Evolutionary conservation across 2,329 filamentous ascomycete species (phyloP).

Genomic region (Pestalotiopsis sp.): DNA sequence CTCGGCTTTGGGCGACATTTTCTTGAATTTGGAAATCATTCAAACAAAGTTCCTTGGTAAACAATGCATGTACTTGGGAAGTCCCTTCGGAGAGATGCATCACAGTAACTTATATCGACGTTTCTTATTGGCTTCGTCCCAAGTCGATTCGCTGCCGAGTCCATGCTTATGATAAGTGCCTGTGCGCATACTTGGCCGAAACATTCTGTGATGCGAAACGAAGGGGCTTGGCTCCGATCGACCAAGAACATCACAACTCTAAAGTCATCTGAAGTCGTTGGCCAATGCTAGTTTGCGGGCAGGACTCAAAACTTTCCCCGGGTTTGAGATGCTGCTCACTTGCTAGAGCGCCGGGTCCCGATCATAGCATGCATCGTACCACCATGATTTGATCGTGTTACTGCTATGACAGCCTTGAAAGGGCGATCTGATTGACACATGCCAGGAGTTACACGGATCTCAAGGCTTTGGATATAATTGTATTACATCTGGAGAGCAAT

Average conservation of each 20-base stretch:
- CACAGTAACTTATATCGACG: neutral
- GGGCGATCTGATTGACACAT: too few relatives aligned
- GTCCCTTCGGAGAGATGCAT: neutral
- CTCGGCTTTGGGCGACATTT: neutral
- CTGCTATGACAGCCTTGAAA: too few relatives aligned
- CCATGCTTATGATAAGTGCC: neutral
- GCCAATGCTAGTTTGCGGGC: neutral
- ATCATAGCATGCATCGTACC: neutral
- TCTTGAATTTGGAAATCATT: neutral
- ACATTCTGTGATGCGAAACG: neutral
- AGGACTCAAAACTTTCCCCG: neutral
- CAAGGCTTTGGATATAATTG: too few relatives aligned
- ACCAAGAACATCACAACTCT: neutral
- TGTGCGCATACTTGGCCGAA: constrained; percentile 6
- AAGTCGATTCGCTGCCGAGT: neutral
- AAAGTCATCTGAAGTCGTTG: neutral
- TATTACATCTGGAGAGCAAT: too few relatives aligned
- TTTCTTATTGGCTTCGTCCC: neutral
- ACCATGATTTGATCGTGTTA: neutral
- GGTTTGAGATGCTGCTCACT: neutral
- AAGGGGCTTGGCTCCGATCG: neutral
- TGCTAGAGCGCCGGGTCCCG: neutral
- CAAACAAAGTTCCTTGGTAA: neutral
- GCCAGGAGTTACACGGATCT: too few relatives aligned
- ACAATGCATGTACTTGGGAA: neutral